A percentile compares a stretch with the other conserved stretches of the same genome.
These are phyloP conservation scores for Boletus subparvulus DNA, from an alignment of 768 basidiomycete genomes.

Conservation along the genomic window DNA sequence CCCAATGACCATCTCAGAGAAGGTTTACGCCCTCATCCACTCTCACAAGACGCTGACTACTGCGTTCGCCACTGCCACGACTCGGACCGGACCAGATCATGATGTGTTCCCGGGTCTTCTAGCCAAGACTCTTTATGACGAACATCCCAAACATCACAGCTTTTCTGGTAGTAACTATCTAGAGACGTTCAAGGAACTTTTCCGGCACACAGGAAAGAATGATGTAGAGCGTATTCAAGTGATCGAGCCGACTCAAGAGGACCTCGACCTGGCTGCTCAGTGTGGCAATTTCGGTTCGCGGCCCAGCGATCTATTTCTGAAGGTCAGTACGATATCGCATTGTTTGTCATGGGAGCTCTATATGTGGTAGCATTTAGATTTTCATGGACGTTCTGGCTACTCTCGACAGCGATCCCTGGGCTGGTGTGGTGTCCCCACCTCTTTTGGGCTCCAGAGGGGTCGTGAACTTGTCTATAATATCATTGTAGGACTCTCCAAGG, in stretches of 20 bases:
- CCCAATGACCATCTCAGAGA: slow-evolving; percentile 30
- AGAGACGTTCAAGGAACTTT: slow-evolving; percentile 18
- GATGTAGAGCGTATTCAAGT: slow-evolving; percentile 19
- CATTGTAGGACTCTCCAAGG: slow-evolving; percentile 38
- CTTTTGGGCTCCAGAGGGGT: slow-evolving; percentile 63
- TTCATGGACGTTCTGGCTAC: slow-evolving; percentile 62
- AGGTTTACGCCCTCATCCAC: slow-evolving; percentile 33
- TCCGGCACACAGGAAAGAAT: slow-evolving; percentile 18
- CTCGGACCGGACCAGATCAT: slow-evolving; percentile 22
- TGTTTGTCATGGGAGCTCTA: not conserved
- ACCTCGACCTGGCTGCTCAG: slow-evolving; percentile 45
- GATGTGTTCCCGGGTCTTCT: slow-evolving; percentile 35
- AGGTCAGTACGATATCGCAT: slow-evolving; percentile 37
- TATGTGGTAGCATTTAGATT: slow-evolving; percentile 39
- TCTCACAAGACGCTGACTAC: slow-evolving; percentile 40
- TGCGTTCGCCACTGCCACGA: slow-evolving; percentile 38
- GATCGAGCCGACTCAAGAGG: slow-evolving; percentile 36
- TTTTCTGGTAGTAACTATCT: slow-evolving; percentile 16
- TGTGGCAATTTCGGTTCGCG: slow-evolving; percentile 54
- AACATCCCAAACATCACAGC: slow-evolving; percentile 25
- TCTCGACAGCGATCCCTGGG: slow-evolving; percentile 53
- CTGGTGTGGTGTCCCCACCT: slow-evolving; percentile 58
- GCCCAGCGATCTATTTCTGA: slow-evolving; percentile 60
- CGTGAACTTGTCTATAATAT: slow-evolving; percentile 60
- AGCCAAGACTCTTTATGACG: slow-evolving; percentile 39